Evolutionary conservation across 2,329 filamentous ascomycete genomes (phyloP), one percentile per base, ranked within the genome.

Genomic region (Sporothrix schenckii): DNA sequence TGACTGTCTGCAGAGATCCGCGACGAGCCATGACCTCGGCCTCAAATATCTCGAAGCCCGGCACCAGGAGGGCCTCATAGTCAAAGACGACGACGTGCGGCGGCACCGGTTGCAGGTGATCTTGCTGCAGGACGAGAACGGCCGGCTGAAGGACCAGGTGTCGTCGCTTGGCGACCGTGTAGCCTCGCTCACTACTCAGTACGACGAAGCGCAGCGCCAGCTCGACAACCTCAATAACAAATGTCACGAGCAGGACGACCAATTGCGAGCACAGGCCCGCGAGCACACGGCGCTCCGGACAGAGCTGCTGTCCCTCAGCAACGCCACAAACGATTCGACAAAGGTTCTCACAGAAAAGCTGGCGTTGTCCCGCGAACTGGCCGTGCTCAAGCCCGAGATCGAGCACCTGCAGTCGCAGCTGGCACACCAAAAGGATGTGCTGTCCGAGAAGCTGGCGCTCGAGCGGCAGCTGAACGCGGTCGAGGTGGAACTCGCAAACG

Each of bases 401-500:
- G 85, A 88, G 53, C 85, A 88, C 70, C 80, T 89, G 34, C 81
- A 82, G 73, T 83, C 85, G 2, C 86, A 88, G 75, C 78, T 88
- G 13, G 77, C 81, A 39, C 83, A 84, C 16, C 88, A 94, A 69
- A 89, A 93, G 76, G 85, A 86, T 2, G 82, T 92, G 13, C 83
- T 96, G 19, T 84, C 90, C 1, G 93, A 97, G 77, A 97, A 96
- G 78, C 83, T 94, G 60, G 86, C 90, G 1, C 81, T 97, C 16
- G 90, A 95, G 77, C 89, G 91, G 61, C 92, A 95, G 79, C 79
- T 97, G 39, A 90, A 86, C 76, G 88, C 90, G 1, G 80, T 94
- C 2, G 91, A 97, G 78, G 89, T 92, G 56, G 91, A 97, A 75
- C 84, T 97, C 2, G 92, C 94, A 74, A 92, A 91, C 74, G 92